Evolutionary conservation across 129 eudicot species (phyloP).

Genomic region (sunflower (Helianthus annuus)): HanXRQr2.0-SUNRISE NC_035439.2:121209873-121210372

Average conservation of each 20-base stretch:
- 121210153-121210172: constrained; percentile 71
- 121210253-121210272: constrained; percentile 56
- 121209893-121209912: too few relatives aligned
- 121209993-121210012: background rate
- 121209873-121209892: too few relatives aligned
- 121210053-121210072: constrained; percentile 19
- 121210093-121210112: constrained; percentile 56
- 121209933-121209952: too few relatives aligned
- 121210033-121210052: background rate
- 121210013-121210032: background rate
- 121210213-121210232: constrained; percentile 69
- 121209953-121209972: too few relatives aligned
- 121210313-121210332: constrained; percentile 61
- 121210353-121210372: constrained; percentile 23
- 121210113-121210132: constrained; percentile 68
- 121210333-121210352: constrained; percentile 33
- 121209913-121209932: too few relatives aligned
- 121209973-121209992: too few relatives aligned
- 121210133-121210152: constrained; percentile 66
- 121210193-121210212: constrained; percentile 73
- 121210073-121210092: constrained; percentile 73
- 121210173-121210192: constrained; percentile 83
- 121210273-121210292: constrained; percentile 41
- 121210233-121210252: constrained; percentile 72
- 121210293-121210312: constrained; percentile 50